Evolutionary conservation across 2,329 filamentous ascomycete genomes (phyloP).

Genomic region (Cytospora leucostoma): DNA sequence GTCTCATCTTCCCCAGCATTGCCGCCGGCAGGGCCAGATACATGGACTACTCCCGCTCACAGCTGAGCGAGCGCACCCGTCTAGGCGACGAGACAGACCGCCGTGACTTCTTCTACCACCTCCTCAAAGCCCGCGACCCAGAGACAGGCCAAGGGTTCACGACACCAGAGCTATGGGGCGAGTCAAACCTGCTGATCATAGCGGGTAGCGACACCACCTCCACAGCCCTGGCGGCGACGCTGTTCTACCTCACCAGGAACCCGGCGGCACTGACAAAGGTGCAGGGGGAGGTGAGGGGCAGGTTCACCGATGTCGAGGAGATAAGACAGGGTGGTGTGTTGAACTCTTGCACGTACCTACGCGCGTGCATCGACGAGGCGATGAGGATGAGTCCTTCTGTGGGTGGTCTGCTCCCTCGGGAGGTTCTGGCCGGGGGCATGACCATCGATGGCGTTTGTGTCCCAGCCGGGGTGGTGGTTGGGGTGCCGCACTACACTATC

Average conservation of each 20-base stretch:
- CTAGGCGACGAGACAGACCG: constrained; percentile 66
- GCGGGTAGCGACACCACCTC: constrained; percentile 73
- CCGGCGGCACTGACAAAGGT: constrained; percentile 49
- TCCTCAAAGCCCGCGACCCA: constrained; percentile 70
- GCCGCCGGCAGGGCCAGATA: constrained; percentile 68
- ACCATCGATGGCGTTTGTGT: constrained; percentile 55
- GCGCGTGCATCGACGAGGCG: constrained; percentile 65
- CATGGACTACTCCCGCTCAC: constrained; percentile 69
- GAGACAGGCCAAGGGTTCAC: constrained; percentile 69
- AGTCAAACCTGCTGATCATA: constrained; percentile 71
- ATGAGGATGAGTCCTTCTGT: constrained; percentile 65
- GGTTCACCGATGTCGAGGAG: constrained; percentile 55
- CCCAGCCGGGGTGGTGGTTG: constrained; percentile 63
- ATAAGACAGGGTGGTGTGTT: constrained; percentile 55
- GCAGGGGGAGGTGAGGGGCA: constrained; percentile 53
- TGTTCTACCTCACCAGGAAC: constrained; percentile 64
- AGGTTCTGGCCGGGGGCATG: constrained; percentile 58
- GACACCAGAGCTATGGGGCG: constrained; percentile 68
- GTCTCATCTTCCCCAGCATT: constrained; percentile 66
- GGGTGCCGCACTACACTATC: constrained; percentile 67
- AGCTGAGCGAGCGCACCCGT: constrained; percentile 67
- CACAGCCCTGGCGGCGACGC: constrained; percentile 63
- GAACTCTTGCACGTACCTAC: constrained; percentile 57
- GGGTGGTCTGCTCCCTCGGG: constrained; percentile 60
- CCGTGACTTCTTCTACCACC: constrained; percentile 75